These are phyloP conservation scores for Cenococcum geophilum DNA, from an alignment of 495 filamentous ascomycete genomes.

Conservation along the genomic window DNA sequence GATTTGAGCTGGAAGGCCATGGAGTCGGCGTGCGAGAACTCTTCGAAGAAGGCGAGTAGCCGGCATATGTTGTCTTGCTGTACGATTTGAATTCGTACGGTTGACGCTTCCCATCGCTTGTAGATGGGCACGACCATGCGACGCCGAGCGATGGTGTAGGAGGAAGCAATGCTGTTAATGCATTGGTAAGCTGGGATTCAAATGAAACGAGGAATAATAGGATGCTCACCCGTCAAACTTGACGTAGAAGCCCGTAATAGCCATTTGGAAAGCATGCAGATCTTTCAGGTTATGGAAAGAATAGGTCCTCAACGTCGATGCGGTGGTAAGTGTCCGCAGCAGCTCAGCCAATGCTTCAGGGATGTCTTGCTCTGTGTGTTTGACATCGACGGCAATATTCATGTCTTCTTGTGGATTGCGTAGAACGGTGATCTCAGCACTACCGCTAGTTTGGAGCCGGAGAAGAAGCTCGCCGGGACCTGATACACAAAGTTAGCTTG, in stretches of 20 bases:
- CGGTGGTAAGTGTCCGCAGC: constrained; percentile 23
- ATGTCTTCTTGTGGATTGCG: constrained; percentile 37
- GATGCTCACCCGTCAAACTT: constrained; percentile 59
- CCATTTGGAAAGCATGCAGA: constrained; percentile 68
- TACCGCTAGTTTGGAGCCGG: constrained; percentile 32
- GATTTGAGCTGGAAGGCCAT: constrained; percentile 81
- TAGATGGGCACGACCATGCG: constrained; percentile 83
- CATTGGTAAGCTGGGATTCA: neutral
- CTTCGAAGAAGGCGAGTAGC: constrained; percentile 74
- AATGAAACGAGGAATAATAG: neutral
- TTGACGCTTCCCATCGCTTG: constrained; percentile 79
- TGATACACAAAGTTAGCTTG: neutral
- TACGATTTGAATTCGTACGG: constrained; percentile 72
- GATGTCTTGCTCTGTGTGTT: constrained; percentile 21
- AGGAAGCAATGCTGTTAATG: constrained; percentile 51
- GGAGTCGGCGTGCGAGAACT: constrained; percentile 73
- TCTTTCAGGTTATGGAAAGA: constrained; percentile 45
- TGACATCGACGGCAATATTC: constrained; percentile 33
- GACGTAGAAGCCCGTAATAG: constrained; percentile 70
- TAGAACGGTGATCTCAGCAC: constrained; percentile 32
- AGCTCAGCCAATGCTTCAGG: constrained; percentile 31
- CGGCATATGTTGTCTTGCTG: constrained; percentile 64
- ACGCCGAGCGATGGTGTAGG: constrained; percentile 75
- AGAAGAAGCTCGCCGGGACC: constrained; percentile 37
- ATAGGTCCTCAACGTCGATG: constrained; percentile 33